Conservation (phyloP, 345 rosid genomes). For the Salix purpurea region DNA sequence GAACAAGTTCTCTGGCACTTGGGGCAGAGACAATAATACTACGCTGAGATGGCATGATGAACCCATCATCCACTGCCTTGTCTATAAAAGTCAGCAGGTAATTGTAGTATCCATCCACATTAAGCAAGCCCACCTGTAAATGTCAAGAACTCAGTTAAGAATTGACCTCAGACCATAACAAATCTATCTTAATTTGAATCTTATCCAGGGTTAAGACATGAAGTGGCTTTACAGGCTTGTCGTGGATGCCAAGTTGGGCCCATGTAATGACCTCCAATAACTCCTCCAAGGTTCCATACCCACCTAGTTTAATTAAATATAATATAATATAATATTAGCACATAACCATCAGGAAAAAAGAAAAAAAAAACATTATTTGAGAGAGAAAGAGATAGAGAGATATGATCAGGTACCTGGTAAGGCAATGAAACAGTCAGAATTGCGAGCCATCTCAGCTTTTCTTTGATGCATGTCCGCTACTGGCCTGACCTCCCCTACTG, state of each 20-base stretch:
- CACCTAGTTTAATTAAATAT: conserved; percentile 23
- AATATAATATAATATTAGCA: too few relatives aligned
- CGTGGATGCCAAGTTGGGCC: conserved; percentile 52
- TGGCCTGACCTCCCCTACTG: conserved; percentile 45
- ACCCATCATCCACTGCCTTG: conserved; percentile 60
- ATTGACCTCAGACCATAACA: neutral
- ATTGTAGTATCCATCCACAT: conserved; percentile 51
- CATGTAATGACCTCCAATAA: conserved; percentile 42
- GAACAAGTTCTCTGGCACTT: conserved; percentile 44
- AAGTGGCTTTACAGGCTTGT: conserved; percentile 42
- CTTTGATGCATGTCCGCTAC: conserved; percentile 51
- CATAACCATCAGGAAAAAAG: neutral
- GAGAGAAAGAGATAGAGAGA: neutral
- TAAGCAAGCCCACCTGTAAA: conserved; percentile 50
- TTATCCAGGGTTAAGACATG: neutral
- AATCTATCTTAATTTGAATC: neutral
- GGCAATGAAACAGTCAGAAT: conserved; percentile 48
- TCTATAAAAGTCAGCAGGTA: conserved; percentile 40
- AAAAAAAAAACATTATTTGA: neutral
- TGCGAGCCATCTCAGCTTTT: conserved; percentile 51
- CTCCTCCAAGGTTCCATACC: conserved; percentile 50
- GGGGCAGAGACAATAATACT: conserved; percentile 59
- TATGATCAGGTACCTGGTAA: conserved; percentile 31
- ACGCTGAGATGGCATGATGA: conserved; percentile 53
- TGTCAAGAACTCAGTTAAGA: neutral